Evolutionary conservation across 1,284 basidiomycete genomes (phyloP).

Genomic region (Heterobasidion annosum): DNA sequence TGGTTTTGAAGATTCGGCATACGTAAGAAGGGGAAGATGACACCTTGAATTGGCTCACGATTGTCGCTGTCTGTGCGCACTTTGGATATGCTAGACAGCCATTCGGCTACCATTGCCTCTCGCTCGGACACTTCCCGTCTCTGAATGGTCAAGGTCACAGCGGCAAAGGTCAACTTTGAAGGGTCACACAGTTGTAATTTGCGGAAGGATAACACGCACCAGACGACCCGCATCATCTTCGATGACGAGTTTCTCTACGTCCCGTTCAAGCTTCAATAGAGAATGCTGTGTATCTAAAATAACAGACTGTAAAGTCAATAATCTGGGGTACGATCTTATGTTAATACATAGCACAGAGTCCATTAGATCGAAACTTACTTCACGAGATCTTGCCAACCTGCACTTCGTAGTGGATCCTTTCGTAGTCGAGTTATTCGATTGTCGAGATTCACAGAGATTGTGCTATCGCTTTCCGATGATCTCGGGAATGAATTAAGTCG

Average conservation of each 20-base stretch:
- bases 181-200: neutral
- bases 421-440: constrained; percentile 4
- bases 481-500: constrained; percentile 5
- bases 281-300: constrained; percentile 60
- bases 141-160: constrained; percentile 21
- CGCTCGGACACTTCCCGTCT: constrained; percentile 56
- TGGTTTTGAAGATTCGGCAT: constrained; percentile 13
- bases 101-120: constrained; percentile 39
- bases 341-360: neutral
- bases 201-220: constrained; percentile 27
- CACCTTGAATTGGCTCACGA: neutral
- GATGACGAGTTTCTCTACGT: constrained; percentile 43
- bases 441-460: neutral
- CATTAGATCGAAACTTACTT: constrained; percentile 36
- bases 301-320: constrained; percentile 61
- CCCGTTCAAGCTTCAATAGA: constrained; percentile 41
- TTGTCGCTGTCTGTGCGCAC: constrained; percentile 15
- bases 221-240: constrained; percentile 31
- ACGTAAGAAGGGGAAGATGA: constrained; percentile 3
- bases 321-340: constrained; percentile 28
- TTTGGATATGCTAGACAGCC: constrained; percentile 27
- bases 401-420: constrained; percentile 27
- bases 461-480: constrained; percentile 1
- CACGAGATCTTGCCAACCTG: constrained; percentile 60
- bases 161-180: neutral